A percentile compares a stretch with the other conserved stretches of the same genome.
Conservation (phyloP, 2,329 filamentous ascomycete genomes). For the Sporothrix schenckii region DNA sequence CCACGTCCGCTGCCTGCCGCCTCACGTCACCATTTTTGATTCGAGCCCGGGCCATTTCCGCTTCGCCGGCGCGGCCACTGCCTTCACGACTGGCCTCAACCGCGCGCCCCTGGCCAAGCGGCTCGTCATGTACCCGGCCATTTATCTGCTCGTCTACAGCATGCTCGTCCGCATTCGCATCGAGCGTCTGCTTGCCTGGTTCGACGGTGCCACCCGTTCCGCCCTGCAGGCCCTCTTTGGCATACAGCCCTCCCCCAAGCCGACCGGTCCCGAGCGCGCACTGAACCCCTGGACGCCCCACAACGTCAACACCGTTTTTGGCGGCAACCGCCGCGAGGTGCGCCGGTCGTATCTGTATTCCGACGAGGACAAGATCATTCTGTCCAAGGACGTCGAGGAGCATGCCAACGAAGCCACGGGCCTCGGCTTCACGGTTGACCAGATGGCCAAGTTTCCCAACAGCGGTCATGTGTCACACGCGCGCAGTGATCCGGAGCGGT, state of each 20-base stretch:
- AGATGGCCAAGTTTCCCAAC: conserved; percentile 49
- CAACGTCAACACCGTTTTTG: conserved; percentile 43
- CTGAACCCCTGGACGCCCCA: conserved; percentile 40
- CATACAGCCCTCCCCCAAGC: conserved; percentile 15
- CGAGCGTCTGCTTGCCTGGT: background rate
- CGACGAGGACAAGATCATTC: conserved; percentile 52
- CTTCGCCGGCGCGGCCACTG: conserved; percentile 38
- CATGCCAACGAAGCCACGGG: conserved; percentile 50
- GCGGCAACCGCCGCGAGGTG: conserved; percentile 45
- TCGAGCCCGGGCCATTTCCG: conserved; percentile 53
- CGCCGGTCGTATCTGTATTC: conserved; percentile 58
- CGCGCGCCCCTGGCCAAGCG: conserved; percentile 34
- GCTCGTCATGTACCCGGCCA: conserved; percentile 37
- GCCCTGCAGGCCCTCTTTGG: background rate
- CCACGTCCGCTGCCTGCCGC: conserved; percentile 43
- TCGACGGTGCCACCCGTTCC: background rate
- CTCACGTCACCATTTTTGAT: conserved; percentile 52
- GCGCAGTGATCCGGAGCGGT: conserved; percentile 50
- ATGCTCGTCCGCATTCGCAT: conserved; percentile 41
- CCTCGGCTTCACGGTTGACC: conserved; percentile 50
- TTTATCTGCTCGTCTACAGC: conserved; percentile 41
- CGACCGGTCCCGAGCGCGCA: conserved; percentile 21
- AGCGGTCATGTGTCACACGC: conserved; percentile 44
- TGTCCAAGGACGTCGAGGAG: conserved; percentile 51
- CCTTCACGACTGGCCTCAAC: conserved; percentile 26